Conservation (phyloP, 257 asterid genomes). For the Datura wrightii region DNA sequence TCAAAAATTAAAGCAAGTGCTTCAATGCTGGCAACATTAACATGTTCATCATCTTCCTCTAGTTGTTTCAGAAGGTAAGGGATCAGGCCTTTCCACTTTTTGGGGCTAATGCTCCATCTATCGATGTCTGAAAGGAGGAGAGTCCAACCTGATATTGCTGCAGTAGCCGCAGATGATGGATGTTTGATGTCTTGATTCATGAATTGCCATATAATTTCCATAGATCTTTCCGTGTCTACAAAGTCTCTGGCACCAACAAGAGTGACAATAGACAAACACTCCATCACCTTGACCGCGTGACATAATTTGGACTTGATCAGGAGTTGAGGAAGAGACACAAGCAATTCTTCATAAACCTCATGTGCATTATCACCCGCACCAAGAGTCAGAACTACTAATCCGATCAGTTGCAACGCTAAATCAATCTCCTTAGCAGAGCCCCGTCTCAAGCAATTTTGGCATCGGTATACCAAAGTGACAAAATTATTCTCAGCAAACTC, state of each 20-base stretch:
- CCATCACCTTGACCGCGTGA: background rate
- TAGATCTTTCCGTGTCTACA: slow-evolving; percentile 7
- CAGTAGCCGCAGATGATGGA: background rate
- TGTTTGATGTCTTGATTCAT: slow-evolving; percentile 15
- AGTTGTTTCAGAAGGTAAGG: slow-evolving; percentile 1
- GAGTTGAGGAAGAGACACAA: background rate
- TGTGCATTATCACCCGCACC: slow-evolving; percentile 19
- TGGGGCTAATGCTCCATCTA: background rate
- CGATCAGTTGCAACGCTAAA: background rate
- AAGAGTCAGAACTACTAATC: background rate
- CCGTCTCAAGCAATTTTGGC: slow-evolving; percentile 18
- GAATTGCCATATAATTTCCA: slow-evolving; percentile 24
- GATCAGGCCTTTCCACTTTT: slow-evolving; percentile 9
- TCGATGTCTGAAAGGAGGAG: background rate
- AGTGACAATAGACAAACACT: slow-evolving; percentile 12
- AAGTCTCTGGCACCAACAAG: background rate
- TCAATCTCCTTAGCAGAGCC: background rate
- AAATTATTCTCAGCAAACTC: slow-evolving; percentile 11
- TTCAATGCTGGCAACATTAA: background rate
- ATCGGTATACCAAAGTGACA: background rate
- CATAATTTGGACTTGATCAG: background rate
- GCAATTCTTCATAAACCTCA: background rate
- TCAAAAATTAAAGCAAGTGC: slow-evolving; percentile 14
- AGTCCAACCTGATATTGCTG: background rate
- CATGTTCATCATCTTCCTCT: slow-evolving; percentile 21